Evolutionary conservation across 345 rosid species (phyloP), one percentile per base, ranked within the genome.

Genomic region (Murraya paniculata): DNA sequence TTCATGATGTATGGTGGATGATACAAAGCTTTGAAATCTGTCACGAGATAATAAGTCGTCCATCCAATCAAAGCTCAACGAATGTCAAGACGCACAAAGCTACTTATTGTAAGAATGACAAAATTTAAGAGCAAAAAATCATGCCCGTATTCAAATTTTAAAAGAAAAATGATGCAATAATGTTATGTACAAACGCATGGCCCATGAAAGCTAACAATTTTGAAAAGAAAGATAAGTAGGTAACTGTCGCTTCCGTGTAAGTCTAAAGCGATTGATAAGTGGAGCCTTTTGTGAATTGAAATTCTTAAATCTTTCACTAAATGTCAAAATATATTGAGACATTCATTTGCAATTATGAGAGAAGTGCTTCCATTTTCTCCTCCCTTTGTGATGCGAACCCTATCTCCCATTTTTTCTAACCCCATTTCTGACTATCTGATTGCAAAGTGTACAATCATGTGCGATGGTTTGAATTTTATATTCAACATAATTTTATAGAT

Each of bases 171-270:
- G 50, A 18, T 39, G 68, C 71, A 39, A 25, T 4, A 9, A 73
- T n/a, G 57, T 39, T 33, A 9, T 60, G 80, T 33, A 59, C 67
- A 28, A 22, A n/a, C 13, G 62, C 73, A 70, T 78, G 80, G 64
- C 62, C 80, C 75, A 31, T 78, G 28, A 70, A 48, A 70, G 70
- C 70, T 64, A 31, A 58, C 14, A 30, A 33, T 7, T 7, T 11
- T 18, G 27, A 59, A 48, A 59, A 55, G 58, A 39, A 73, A 39
- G 45, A 39, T 2, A 1, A 38, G 30, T 10, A 48, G 33, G 50
- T 9, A 35, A 53, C 41, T 53, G 57, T 38, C 69, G 36, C 5
- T 55, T 50, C 50, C 50, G 60, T 71, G 22, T n/a, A 33, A 33
- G 41, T 8, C 16, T 33, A 25, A 18, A 33, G 38, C 48, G 64